Base-by-base conservation (phyloP, 495 filamentous ascomycete species). In the Aspergillus bertholletiae region DNA sequence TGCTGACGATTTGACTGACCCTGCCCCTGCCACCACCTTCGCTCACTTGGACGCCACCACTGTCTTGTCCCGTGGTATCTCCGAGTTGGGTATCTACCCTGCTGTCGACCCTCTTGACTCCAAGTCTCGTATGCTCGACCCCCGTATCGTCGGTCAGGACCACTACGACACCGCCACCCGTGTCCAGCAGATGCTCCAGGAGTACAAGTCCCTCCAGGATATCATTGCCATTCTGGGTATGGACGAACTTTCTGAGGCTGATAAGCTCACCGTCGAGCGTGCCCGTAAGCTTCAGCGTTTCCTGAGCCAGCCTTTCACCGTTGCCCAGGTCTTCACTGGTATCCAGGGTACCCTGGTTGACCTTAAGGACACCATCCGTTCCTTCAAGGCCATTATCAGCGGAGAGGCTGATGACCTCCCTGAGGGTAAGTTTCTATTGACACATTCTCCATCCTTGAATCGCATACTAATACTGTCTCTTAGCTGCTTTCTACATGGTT, bases 211-310 rank as follows among this genome's bases (percentile, higher is more conserved):
- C 54, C 89, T 98, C 58, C 94, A 98, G 77, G 94, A 98, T 84
- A 98, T 98, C 85, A 98, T 98, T 84, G 94, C 94, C 79, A 98
- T 98, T 89, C 76, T 97, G 71, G 94, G 94, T 86, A 97, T 97
- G 95, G 95, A 98, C 80, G 95, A 98, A 75, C 79, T 97, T 76
- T 96, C 92, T 60, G 95, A 97, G 82, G 87, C 88, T 64, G 95
- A 98, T 74, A 97, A 98, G 88, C 85, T 98, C 65, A 97, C 95
- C 62, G 94, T 98, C 84, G 94, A 98, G 87, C 95, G 94, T 83
- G 94, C 94, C 68, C 92, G 94, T 81, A 97, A 97, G 84, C 83
- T 98, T 72, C 95, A 98, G 82, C 89, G 94, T 85, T 98, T 98
- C 90, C 80, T 98, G 81, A 88, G 83, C 75, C 94, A 98, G 85